These are phyloP conservation scores for Corylus heterophylla DNA, from an alignment of 306 rosid genomes.

Conservation along the genomic window DNA sequence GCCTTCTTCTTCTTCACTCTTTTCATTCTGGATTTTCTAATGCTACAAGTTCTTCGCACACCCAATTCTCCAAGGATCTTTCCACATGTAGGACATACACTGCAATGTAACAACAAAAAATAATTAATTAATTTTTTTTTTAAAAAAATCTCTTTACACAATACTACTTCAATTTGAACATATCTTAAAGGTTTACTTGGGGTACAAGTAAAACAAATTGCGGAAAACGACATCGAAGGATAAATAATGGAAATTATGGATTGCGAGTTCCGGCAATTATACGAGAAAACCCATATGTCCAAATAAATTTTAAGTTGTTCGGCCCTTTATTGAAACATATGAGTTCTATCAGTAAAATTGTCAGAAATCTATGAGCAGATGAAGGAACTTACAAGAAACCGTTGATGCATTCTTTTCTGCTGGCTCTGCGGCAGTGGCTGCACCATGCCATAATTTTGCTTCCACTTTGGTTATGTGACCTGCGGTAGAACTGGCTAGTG, in stretches of 20 bases:
- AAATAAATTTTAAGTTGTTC: too few relatives aligned
- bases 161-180: too few relatives aligned
- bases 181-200: too few relatives aligned
- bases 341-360: too few relatives aligned
- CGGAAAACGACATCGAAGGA: too few relatives aligned
- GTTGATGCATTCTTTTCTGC: not conserved
- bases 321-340: too few relatives aligned
- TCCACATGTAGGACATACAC: not conserved
- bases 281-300: too few relatives aligned
- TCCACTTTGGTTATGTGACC: not conserved
- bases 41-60: not conserved
- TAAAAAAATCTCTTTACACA: too few relatives aligned
- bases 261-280: too few relatives aligned
- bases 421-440: not conserved
- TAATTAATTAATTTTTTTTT: not conserved
- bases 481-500: not conserved
- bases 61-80: not conserved
- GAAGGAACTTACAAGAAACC: not conserved
- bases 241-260: too few relatives aligned
- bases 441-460: not conserved
- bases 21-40: not conserved
- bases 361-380: fast-evolving
- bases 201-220: too few relatives aligned
- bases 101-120: not conserved
- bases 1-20: not conserved